A percentile compares a stretch with the other conserved stretches of the same genome.
Evolutionary conservation across 139 green algal species (phyloP).

Genomic region (Ettlia oleoabundans): DNA sequence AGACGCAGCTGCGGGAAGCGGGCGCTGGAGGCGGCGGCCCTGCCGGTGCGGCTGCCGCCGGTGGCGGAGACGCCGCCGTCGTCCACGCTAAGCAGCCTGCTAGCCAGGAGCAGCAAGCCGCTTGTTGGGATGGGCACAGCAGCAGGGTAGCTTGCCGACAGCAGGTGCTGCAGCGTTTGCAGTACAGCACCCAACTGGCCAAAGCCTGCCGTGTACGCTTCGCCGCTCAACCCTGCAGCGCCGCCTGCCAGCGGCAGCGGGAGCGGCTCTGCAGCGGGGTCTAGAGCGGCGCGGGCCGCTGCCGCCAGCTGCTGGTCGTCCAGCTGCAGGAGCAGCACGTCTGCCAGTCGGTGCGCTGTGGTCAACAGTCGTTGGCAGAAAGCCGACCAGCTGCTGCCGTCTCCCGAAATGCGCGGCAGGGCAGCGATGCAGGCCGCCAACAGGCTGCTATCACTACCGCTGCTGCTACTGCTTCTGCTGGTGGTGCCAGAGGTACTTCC

Average conservation of each 20-base stretch:
- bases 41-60: conserved; percentile 25
- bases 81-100: conserved; percentile 54
- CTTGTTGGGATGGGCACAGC: conserved; percentile 49
- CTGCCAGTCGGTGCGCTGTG: conserved; percentile 47
- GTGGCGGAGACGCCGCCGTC: conserved; percentile 1
- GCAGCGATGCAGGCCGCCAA: conserved; percentile 19
- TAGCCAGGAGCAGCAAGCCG: conserved; percentile 47
- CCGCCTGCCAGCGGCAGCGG: neutral
- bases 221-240: neutral
- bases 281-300: neutral
- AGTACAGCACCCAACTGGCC: conserved; percentile 40
- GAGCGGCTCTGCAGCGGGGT: conserved; percentile 28
- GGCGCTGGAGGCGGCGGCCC: conserved; percentile 34
- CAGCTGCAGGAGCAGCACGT: conserved; percentile 37
- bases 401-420: conserved; percentile 40
- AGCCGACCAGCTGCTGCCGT: conserved; percentile 47
- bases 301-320: neutral
- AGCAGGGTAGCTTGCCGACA: conserved; percentile 32
- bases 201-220: conserved; percentile 8
- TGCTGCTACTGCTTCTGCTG: too few species aligned
- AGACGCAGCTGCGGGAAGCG: conserved; percentile 49
- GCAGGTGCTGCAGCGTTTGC: conserved; percentile 37
- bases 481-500: too few species aligned
- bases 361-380: conserved; percentile 40
- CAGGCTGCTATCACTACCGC: conserved; percentile 24